These are phyloP conservation scores for Cordyceps cicadae DNA, from an alignment of 2,329 filamentous ascomycete genomes.

Conservation along the genomic window DNA sequence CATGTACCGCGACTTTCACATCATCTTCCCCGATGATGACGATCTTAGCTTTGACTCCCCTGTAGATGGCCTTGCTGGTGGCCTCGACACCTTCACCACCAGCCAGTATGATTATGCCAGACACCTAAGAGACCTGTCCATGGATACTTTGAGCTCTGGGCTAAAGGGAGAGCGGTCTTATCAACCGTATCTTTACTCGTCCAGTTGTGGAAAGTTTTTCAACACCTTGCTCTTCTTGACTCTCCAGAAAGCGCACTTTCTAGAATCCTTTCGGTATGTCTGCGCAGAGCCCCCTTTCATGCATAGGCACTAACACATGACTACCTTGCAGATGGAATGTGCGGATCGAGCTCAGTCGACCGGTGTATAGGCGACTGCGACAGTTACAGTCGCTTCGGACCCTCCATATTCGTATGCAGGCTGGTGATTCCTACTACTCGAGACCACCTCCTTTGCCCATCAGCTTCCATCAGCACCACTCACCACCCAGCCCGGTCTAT, in stretches of 20 bases:
- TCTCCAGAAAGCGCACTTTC: conserved; percentile 43
- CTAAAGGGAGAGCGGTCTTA: conserved; percentile 46
- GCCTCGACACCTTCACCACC: conserved; percentile 53
- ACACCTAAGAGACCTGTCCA: conserved; percentile 45
- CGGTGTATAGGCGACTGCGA: conserved; percentile 50
- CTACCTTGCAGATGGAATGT: conserved; percentile 48
- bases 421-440: conserved; percentile 47
- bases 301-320: neutral
- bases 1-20: conserved; percentile 52
- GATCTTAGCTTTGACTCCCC: conserved; percentile 41
- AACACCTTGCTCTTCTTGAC: conserved; percentile 52
- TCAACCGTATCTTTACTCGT: conserved; percentile 44
- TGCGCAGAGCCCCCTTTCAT: neutral
- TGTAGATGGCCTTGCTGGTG: conserved; percentile 49
- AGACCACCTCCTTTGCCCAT: conserved; percentile 35
- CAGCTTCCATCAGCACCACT: conserved; percentile 7
- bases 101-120: conserved; percentile 57
- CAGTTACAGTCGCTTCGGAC: conserved; percentile 42
- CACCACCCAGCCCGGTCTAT: conserved; percentile 1
- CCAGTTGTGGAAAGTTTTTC: conserved; percentile 55
- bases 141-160: conserved; percentile 47
- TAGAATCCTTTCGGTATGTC: conserved; percentile 50
- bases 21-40: conserved; percentile 54
- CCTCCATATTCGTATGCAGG: conserved; percentile 51
- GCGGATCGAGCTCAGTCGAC: conserved; percentile 51